These are phyloP conservation scores for Coemansia sp. DNA, from an alignment of 192 early-diverging fungal genomes.

Conservation along the genomic window DNA sequence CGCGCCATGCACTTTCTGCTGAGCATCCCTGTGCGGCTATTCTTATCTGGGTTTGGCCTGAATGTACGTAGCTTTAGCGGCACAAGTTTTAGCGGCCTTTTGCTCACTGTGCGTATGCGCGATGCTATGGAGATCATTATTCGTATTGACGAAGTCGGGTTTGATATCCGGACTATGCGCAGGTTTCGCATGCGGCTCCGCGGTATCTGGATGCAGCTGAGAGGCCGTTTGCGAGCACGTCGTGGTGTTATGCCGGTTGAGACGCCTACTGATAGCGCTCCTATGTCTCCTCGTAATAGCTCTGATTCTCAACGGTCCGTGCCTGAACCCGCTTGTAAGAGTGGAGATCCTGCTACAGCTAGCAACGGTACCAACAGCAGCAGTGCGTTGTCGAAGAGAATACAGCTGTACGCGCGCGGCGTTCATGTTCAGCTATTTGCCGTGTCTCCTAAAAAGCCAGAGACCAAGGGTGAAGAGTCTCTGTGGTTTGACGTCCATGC, in stretches of 20 bases:
- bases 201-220: conserved; percentile 17
- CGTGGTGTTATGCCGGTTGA: neutral
- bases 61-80: conserved; percentile 43
- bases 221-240: neutral
- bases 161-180: conserved; percentile 55
- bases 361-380: neutral
- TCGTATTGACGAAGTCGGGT: conserved; percentile 39
- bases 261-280: neutral
- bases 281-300: conserved; percentile 20
- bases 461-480: conserved; percentile 7
- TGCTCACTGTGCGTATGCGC: conserved; percentile 23
- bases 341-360: neutral
- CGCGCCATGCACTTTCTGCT: conserved; percentile 23
- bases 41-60: conserved; percentile 44
- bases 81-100: conserved; percentile 36
- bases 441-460: neutral
- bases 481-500: conserved; percentile 29
- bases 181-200: conserved; percentile 34
- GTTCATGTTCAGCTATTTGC: conserved; percentile 42
- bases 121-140: conserved; percentile 29
- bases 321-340: neutral
- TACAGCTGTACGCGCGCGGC: conserved; percentile 52
- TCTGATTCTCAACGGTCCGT: conserved; percentile 15
- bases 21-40: conserved; percentile 40
- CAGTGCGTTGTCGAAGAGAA: conserved; percentile 36